Evolutionary conservation across 306 rosid species (phyloP), one percentile per base, ranked within the genome.

Genomic region (Dryas alaskensis): DNA sequence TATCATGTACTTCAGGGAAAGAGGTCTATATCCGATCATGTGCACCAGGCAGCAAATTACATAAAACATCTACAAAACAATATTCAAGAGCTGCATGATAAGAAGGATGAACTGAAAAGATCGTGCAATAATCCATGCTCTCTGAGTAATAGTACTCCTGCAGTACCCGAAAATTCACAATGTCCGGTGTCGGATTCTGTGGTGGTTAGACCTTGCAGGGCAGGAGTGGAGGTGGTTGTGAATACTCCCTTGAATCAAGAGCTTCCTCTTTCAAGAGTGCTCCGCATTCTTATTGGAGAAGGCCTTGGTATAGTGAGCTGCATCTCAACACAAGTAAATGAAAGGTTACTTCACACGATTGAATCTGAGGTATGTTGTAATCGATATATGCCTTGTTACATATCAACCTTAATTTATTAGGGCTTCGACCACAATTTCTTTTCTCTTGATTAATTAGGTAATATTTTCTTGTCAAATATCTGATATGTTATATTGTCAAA

Each of bases 11-110:
- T 12, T 58, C 40, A 87, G 89, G 92, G 86, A 22, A 85, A 74
- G 72, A 79, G 89, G 58, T 85, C 89, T 1, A 70, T 79, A 13
- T 82, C 86, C 1, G 92, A 87, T 71, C 89, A 85, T 71, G 76
- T 81, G 76, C 76, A 83, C 10, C 84, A 70, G 63, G 77, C 83
- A 42, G 66, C 63, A 12, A 81, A 79, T 13, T 85, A 80, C 49
- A 87, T 87, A 54, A 80, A 70, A 19, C 69, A 85, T 10, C 46
- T 81, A 27, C 68, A 82, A 52, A 67, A 7, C 42, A 76, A 78
- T 69, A 74, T 79, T 42, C 78, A 79, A 51, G 73, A 61, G 61
- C 50, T 76, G 53, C 60, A 22, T 6, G 11, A 74, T 16, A 81
- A 79, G 68, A 85, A 83, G 74, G 87, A 85, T 42, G 44, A 63